Evolutionary conservation across 2,329 filamentous ascomycete species (phyloP), one percentile per base, ranked within the genome.

Genomic region (Purpureocillium lavendulum): DNA sequence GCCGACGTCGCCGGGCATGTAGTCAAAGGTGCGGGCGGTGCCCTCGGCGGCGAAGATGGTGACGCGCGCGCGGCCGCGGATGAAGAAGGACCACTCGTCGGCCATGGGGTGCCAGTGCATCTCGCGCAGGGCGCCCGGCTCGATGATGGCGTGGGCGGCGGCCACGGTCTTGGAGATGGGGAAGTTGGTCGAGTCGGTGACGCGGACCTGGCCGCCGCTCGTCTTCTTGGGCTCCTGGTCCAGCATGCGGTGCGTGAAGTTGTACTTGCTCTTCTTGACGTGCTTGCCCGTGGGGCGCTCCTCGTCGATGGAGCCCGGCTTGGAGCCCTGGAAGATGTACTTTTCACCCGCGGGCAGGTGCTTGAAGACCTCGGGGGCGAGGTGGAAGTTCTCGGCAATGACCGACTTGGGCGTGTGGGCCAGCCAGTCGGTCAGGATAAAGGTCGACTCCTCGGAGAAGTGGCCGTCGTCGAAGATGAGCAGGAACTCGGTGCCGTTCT

Each of bases 51-150:
- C 81, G 53, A 88, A 89, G 47, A 89, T 74, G 12, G 84, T 88
- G 12, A 87, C 75, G 26, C 84, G 74, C 0, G 82, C 85, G 31
- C 77, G 75, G 0, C 85, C 85, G 18, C 65, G 63, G 55, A 89
- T 75, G 66, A 89, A 87, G 60, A 84, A 89, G 7, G 78, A 84
- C 84, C 84, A 89, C 58, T 88, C 84, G 52, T 88, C 84, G 11
- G 82, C 82, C 33, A 77, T 79, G 1, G 83, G 82, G 54, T 89
- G 84, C 84, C 84, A 89, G 65, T 89, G 84, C 71, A 89, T 87
- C 62, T 87, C 84, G 9, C 84, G 74, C 55, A 88, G 67, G 0
- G 80, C 82, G 12, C 82, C 82, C 0, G 84, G 83, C 46, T 82
- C 67, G 44, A 89, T 84, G 30, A 74, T 73, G 14, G 85, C 73